These are phyloP conservation scores for Cubamyces lactineus DNA, from an alignment of 768 basidiomycete species.

Conservation along the genomic window DNA sequence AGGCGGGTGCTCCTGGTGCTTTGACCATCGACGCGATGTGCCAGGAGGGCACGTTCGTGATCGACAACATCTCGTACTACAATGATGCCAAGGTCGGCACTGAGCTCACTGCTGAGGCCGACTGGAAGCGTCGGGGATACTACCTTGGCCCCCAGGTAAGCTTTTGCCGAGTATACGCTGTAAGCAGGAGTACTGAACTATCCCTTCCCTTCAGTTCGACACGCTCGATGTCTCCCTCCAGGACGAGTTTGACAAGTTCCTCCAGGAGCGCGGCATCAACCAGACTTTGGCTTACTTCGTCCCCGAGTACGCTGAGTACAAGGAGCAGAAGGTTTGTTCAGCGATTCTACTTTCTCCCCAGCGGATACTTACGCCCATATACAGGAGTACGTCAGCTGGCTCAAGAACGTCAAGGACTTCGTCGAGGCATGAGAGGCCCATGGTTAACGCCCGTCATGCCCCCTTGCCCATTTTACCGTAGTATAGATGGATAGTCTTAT, in stretches of 20 bases:
- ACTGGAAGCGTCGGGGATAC: constrained; percentile 89
- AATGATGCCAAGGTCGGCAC: constrained; percentile 69
- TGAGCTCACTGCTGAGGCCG: constrained; percentile 83
- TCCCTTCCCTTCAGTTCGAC: constrained; percentile 68
- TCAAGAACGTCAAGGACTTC: constrained; percentile 80
- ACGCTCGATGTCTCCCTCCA: constrained; percentile 87
- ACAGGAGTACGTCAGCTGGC: constrained; percentile 92
- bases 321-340: constrained; percentile 85
- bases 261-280: constrained; percentile 89
- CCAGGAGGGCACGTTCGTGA: constrained; percentile 79
- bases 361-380: too few species aligned
- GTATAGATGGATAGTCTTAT: neutral
- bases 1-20: constrained; percentile 63
- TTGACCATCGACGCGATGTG: constrained; percentile 78
- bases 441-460: neutral
- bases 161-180: constrained; percentile 19
- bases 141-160: constrained; percentile 90
- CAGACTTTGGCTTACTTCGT: constrained; percentile 83
- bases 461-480: neutral
- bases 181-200: constrained; percentile 3
- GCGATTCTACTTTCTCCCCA: too few species aligned
- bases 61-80: constrained; percentile 92
- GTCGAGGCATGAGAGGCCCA: constrained; percentile 52
- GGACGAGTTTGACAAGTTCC: constrained; percentile 88
- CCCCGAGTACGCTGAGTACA: constrained; percentile 83